These are phyloP conservation scores for Eimeria praecox DNA, from an alignment of 169 alveolate species.

Conservation along the genomic window DNA sequence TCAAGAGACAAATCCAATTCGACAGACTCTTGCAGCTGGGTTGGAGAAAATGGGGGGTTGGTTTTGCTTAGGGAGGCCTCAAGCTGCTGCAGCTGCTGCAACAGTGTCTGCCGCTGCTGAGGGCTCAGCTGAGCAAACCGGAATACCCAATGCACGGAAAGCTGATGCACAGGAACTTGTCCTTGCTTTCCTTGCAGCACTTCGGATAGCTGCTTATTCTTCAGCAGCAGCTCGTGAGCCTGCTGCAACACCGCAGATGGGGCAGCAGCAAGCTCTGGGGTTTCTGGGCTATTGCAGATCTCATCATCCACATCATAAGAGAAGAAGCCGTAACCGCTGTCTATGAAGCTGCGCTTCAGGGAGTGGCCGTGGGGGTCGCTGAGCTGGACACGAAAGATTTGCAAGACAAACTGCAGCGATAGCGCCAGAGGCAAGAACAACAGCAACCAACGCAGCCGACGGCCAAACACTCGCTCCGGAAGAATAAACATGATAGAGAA, in stretches of 20 bases:
- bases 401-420: neutral
- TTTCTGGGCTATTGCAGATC: conserved; percentile 28
- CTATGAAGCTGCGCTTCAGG: conserved; percentile 7
- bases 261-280: conserved; percentile 31
- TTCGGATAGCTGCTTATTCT: neutral
- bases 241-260: conserved; percentile 68
- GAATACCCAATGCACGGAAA: conserved; percentile 30
- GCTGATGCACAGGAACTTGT: neutral
- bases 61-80: neutral
- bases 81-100: neutral
- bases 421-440: neutral
- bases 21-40: no score
- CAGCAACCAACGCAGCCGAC: conserved; percentile 38
- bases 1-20: conserved; percentile 29
- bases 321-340: conserved; percentile 59
- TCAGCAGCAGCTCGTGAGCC: conserved; percentile 55
- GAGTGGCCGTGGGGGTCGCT: conserved; percentile 13
- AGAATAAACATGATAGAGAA: neutral
- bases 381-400: neutral
- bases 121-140: conserved; percentile 45
- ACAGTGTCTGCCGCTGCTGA: conserved; percentile 2
- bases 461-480: neutral
- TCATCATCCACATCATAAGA: conserved; percentile 39
- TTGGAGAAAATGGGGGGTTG: neutral
- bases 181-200: neutral